phyloP scores from a whole-genome alignment of 139 green algal species.

The Chlamydomonas sp. region DNA sequence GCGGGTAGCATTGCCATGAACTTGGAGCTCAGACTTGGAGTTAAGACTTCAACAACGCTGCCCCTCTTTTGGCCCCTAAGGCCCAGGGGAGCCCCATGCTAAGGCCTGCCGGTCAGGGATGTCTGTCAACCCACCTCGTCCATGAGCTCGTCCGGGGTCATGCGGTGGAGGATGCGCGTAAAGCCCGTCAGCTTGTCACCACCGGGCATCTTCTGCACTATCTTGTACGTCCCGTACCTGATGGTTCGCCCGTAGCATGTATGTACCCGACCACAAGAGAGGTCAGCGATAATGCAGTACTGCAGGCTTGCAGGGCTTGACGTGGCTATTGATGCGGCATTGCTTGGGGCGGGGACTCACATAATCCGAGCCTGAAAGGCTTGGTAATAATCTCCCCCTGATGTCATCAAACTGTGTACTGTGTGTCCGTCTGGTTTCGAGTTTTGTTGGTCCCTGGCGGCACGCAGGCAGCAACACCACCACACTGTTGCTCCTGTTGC shows the following conservation, averaged over 20 bases:
- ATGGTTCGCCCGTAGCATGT: not conserved
- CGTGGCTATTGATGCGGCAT: not conserved
- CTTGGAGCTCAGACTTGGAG: not conserved
- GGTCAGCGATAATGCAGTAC: not conserved
- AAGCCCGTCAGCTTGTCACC: constrained; percentile 84
- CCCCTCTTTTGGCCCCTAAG: not conserved
- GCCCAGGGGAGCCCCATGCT: too few species aligned
- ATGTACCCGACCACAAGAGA: not conserved
- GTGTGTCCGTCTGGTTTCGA: constrained; percentile 2
- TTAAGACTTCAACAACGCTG: too few species aligned
- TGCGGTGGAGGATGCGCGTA: constrained; percentile 90
- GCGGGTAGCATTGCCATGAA: not conserved
- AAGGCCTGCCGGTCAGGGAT: too few species aligned
- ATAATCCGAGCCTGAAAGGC: constrained; percentile 37
- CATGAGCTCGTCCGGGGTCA: constrained; percentile 74
- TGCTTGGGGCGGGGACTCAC: constrained; percentile 3
- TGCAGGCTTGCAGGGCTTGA: not conserved
- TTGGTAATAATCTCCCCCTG: constrained; percentile 34
- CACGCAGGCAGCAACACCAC: not conserved
- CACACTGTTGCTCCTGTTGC: not conserved
- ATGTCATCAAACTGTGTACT: constrained; percentile 25
- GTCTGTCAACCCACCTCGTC: constrained; percentile 59
- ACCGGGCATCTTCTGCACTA: constrained; percentile 72
- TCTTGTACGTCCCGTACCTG: constrained; percentile 83
- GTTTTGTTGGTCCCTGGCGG: not conserved